Evolutionary conservation across 2,329 filamentous ascomycete genomes (phyloP).

Genomic region (Claviceps africana): DNA sequence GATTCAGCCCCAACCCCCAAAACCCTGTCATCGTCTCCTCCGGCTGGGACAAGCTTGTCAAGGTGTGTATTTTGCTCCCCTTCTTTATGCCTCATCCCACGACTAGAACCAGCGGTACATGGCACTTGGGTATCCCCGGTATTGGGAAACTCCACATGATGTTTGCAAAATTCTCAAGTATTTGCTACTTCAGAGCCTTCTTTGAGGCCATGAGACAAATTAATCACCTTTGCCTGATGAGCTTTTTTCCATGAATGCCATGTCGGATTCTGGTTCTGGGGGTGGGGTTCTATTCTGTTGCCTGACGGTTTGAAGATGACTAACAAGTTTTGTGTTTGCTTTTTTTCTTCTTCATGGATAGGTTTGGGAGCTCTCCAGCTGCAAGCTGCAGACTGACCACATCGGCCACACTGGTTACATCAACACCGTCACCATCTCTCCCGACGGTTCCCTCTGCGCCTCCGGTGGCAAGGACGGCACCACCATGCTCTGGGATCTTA

Average conservation of each 20-base stretch:
- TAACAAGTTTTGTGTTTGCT: constrained; percentile 3
- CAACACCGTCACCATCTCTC: constrained; percentile 99
- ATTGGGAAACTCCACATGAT: constrained; percentile 50
- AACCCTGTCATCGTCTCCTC: constrained; percentile 98
- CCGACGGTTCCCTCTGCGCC: constrained; percentile 96
- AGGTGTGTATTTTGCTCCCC: constrained; percentile 50
- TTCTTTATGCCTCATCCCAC: neutral
- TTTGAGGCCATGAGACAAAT: constrained; percentile 84
- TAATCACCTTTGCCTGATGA: constrained; percentile 78
- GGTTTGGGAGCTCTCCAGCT: constrained; percentile 99
- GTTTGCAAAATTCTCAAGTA: constrained; percentile 78
- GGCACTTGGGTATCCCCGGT: neutral
- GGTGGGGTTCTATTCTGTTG: too few relatives aligned
- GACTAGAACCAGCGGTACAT: neutral
- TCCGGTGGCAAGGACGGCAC: constrained; percentile 99
- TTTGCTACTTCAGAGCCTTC: constrained; percentile 99
- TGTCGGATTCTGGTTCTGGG: neutral
- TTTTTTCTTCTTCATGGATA: constrained; percentile 25
- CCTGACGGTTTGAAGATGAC: neutral
- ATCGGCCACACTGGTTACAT: constrained; percentile 99
- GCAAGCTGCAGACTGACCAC: constrained; percentile 99
- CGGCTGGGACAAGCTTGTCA: constrained; percentile 99
- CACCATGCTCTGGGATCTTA: constrained; percentile 99
- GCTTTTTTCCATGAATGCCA: neutral
- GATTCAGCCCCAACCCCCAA: constrained; percentile 99